phyloP scores from a whole-genome alignment of 2,329 filamentous ascomycete species.

The Colletotrichum sp. region DNA sequence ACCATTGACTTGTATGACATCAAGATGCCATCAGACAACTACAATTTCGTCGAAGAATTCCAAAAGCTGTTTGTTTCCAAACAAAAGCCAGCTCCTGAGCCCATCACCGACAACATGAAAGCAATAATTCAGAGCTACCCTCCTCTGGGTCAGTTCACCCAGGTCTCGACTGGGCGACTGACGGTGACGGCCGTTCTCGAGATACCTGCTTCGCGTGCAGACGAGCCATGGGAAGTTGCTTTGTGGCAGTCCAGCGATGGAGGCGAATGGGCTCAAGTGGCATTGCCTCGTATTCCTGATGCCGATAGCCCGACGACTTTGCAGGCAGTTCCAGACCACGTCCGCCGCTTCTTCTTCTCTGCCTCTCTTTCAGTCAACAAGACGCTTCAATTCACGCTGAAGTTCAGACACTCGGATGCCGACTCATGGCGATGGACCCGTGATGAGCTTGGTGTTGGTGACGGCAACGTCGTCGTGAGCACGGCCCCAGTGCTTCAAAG shows the following conservation, averaged over 20 bases:
- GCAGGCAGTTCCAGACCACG: constrained; percentile 32
- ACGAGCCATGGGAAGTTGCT: constrained; percentile 72
- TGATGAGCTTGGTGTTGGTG: constrained; percentile 65
- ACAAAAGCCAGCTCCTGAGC: constrained; percentile 36
- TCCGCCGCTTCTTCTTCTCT: constrained; percentile 14
- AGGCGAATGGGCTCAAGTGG: constrained; percentile 59
- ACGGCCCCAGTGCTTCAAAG: constrained; percentile 28
- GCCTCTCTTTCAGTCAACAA: constrained; percentile 47
- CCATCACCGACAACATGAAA: constrained; percentile 37
- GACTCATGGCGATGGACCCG: constrained; percentile 74
- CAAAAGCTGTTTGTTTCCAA: constrained; percentile 41
- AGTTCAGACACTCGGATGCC: constrained; percentile 61
- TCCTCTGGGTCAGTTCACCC: constrained; percentile 76
- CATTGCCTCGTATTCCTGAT: constrained; percentile 32
- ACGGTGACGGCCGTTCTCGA: constrained; percentile 75
- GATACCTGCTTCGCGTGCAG: constrained; percentile 58
- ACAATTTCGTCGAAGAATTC: constrained; percentile 42
- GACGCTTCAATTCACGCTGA: constrained; percentile 71
- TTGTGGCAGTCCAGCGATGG: constrained; percentile 74
- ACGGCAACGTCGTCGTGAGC: constrained; percentile 66
- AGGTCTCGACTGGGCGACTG: constrained; percentile 53
- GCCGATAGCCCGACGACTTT: constrained; percentile 54
- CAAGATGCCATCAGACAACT: constrained; percentile 18
- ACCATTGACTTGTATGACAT: constrained; percentile 1
- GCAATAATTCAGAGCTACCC: constrained; percentile 62